Base-by-base conservation (phyloP, 441 rosid genomes). In the Pelargonium cotyledonis region DNA sequence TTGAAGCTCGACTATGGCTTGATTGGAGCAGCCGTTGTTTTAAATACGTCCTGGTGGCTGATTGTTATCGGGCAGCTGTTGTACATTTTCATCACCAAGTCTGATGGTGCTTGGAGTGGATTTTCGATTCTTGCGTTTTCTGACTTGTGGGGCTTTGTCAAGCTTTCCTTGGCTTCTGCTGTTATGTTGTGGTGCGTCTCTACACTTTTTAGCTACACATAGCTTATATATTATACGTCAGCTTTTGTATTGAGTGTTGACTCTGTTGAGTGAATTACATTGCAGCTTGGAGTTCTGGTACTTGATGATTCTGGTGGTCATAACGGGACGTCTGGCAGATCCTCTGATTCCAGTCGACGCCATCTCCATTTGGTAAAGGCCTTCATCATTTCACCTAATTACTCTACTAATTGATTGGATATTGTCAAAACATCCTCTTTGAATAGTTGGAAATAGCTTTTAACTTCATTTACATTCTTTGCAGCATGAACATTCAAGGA, bases 261-360 rank as follows among this genome's bases (percentile, higher is more conserved):
- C 60, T 3, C 64, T 69, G 51, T 26, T 62, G 60, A 1, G 18
- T 38, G 18, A 47, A 23, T 69, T 63, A 61, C 0, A 55, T 12
- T 84, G 76, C 81, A 92, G 97, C 85, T 83, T 92, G 88, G 96
- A 89, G 80, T 84, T 90, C 71, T 90, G 96, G 96, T 92, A 87
- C 84, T 69, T 89, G 77, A 90, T 84, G 96, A 29, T 89, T 63
- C 75, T 90, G 68, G 67, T 89, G 15, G 89, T 89, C 68, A 77
- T 92, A 29, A 80, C 89, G 0, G 96, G 94, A 75, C 94, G 82
- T 35, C 79, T 92, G 74, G 77, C 88, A 3, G 76, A 90, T 65
- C 94, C 96, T 51, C 72, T 90, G 65, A 80, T 89, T 62, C 85
- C 96, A 9, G 95, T 92, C 31, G 96, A 90, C 71, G 96, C 98